phyloP scores from a whole-genome alignment of 2,329 filamentous ascomycete species.

The Epichloe typhina region DNA sequence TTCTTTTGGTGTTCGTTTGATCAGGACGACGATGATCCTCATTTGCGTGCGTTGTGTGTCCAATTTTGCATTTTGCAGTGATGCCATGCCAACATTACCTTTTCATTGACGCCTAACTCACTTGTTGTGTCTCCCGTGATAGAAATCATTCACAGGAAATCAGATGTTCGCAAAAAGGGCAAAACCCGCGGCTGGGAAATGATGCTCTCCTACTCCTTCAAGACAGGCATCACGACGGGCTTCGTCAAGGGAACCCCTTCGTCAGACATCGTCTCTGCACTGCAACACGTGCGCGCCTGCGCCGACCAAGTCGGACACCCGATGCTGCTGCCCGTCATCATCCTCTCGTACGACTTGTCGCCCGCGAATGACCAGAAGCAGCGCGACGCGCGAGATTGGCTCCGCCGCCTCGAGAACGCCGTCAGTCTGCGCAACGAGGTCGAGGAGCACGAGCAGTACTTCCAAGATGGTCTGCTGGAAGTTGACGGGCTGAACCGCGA shows the following conservation, averaged over 20 bases:
- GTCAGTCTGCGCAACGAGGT: slow-evolving; percentile 49
- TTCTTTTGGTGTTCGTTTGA: slow-evolving; percentile 50
- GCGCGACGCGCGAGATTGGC: slow-evolving; percentile 48
- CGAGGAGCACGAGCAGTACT: slow-evolving; percentile 39
- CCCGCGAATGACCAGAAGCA: slow-evolving; percentile 45
- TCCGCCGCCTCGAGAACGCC: slow-evolving; percentile 46
- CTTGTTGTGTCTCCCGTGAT: too few relatives aligned
- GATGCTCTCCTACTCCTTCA: slow-evolving; percentile 45
- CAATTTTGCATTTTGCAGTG: too few relatives aligned
- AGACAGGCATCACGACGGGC: slow-evolving; percentile 41
- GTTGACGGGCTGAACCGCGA: slow-evolving; percentile 48
- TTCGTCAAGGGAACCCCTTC: slow-evolving; percentile 48
- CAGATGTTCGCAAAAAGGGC: slow-evolving; percentile 54
- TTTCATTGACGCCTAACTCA: too few relatives aligned
- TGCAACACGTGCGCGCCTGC: slow-evolving; percentile 38
- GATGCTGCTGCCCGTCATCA: slow-evolving; percentile 43
- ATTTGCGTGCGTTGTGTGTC: slow-evolving; percentile 34
- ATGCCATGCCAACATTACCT: too few relatives aligned
- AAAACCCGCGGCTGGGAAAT: slow-evolving; percentile 52
- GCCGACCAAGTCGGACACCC: slow-evolving; percentile 40
- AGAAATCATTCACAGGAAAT: slow-evolving; percentile 52
- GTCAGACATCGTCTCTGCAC: slow-evolving; percentile 36
- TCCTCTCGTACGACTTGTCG: slow-evolving; percentile 45
- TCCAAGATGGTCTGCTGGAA: slow-evolving; percentile 38
- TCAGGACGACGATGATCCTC: slow-evolving; percentile 41